A percentile compares a stretch with the other conserved stretches of the same genome.
Conservation (phyloP, 148 eudicot genomes). For the Rhododendron vialii region DNA sequence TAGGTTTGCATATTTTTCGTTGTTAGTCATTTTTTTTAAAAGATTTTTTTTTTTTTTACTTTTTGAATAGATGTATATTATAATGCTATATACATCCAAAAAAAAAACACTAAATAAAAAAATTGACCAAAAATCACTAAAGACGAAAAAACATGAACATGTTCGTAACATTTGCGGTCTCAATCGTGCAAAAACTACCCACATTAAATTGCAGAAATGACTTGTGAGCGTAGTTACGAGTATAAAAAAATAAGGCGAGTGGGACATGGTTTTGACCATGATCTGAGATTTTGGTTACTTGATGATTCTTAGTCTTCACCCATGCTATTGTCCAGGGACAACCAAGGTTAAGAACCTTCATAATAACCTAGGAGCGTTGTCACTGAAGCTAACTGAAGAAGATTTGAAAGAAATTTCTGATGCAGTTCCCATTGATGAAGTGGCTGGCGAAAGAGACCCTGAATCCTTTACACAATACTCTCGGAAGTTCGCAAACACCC, state of each 20-base stretch:
- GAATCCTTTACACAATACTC: not conserved
- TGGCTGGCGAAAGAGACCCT: slow-evolving; percentile 10
- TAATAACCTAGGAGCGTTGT: slow-evolving; percentile 13
- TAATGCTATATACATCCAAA: not conserved
- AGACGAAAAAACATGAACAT: not conserved
- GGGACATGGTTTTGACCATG: not conserved
- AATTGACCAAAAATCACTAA: not conserved
- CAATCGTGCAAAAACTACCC: not conserved
- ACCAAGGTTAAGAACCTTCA: slow-evolving; percentile 28
- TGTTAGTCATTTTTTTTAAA: not conserved
- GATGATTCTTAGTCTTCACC: not conserved
- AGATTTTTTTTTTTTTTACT: not conserved
- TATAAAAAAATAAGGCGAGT: no score
- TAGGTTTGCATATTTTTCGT: not conserved
- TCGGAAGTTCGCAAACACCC: not conserved
- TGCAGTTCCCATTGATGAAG: slow-evolving; percentile 20
- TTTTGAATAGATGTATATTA: not conserved
- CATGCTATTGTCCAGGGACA: slow-evolving; percentile 18
- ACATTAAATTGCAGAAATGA: not conserved
- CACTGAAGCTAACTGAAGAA: slow-evolving; percentile 22
- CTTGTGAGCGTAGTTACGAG: not conserved
- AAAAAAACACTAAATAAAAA: no score
- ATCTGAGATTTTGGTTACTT: not conserved
- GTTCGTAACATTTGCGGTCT: not conserved
- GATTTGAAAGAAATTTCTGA: slow-evolving; percentile 23